Conservation (phyloP, 768 basidiomycete genomes). For the Suillus clintonianus region DNA sequence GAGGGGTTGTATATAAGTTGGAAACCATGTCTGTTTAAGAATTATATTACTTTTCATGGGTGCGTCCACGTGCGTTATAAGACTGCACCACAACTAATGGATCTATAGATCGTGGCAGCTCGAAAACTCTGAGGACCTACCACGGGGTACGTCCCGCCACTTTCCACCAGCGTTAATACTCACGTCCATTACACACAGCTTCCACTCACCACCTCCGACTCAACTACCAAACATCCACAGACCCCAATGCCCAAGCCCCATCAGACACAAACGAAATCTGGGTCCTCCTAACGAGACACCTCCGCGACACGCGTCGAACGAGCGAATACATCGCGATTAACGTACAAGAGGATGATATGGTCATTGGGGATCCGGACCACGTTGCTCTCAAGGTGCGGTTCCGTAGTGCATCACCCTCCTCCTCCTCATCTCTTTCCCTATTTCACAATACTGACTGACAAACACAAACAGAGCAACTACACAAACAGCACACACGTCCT, state of each 20-base stretch:
- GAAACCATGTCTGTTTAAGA: conserved; percentile 67
- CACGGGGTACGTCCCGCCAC: conserved; percentile 35
- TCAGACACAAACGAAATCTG: conserved; percentile 55
- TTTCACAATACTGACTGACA: neutral
- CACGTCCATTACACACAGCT: conserved; percentile 29
- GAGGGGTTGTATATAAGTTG: conserved; percentile 86
- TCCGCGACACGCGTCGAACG: conserved; percentile 55
- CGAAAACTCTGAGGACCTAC: conserved; percentile 37
- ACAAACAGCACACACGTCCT: conserved; percentile 49
- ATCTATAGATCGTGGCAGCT: conserved; percentile 42
- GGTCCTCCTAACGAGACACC: conserved; percentile 81
- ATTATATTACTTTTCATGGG: conserved; percentile 66
- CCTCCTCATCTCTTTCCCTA: neutral
- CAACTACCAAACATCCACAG: conserved; percentile 30
- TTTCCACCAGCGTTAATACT: neutral
- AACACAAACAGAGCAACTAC: conserved; percentile 34
- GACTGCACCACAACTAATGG: neutral
- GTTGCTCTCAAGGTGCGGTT: conserved; percentile 40
- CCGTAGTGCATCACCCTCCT: too few species aligned
- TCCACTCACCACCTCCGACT: conserved; percentile 42
- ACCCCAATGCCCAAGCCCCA: conserved; percentile 3
- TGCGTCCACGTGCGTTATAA: conserved; percentile 30
- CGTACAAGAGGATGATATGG: conserved; percentile 42
- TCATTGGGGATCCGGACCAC: conserved; percentile 27
- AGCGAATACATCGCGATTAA: conserved; percentile 70